Evolutionary conservation across 2,329 filamentous ascomycete species (phyloP).

Genomic region (Didymella pomorum): DNA sequence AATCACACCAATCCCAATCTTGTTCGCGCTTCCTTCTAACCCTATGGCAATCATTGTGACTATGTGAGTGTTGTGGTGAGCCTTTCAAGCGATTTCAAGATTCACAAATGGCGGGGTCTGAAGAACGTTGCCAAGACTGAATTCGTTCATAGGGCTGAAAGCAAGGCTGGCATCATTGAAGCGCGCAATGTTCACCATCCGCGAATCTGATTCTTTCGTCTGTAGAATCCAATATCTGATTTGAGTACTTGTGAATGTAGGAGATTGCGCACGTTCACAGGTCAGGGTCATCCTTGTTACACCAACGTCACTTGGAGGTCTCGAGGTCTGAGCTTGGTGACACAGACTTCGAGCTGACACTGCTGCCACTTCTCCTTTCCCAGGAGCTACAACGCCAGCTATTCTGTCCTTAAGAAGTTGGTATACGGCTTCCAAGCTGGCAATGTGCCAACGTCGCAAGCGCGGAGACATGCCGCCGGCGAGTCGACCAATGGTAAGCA

Average conservation of each 20-base stretch:
- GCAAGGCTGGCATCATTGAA: neutral
- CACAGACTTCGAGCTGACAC: slow-evolving; percentile 15
- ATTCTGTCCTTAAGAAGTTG: neutral
- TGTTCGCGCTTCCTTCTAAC: slow-evolving; percentile 95
- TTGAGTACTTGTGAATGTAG: neutral
- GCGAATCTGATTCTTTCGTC: neutral
- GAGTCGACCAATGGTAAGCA: slow-evolving; percentile 30
- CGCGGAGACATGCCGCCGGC: neutral
- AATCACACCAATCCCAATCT: slow-evolving; percentile 93
- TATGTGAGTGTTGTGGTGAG: slow-evolving; percentile 7
- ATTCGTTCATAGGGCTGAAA: slow-evolving; percentile 35
- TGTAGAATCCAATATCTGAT: neutral
- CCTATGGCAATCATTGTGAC: slow-evolving; percentile 70
- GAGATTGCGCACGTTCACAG: neutral
- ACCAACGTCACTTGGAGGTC: slow-evolving; percentile 5
- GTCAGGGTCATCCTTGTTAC: slow-evolving; percentile 6
- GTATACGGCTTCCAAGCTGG: neutral
- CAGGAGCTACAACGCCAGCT: neutral
- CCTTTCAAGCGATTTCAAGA: slow-evolving; percentile 20
- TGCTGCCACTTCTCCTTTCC: slow-evolving; percentile 10
- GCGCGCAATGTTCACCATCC: neutral
- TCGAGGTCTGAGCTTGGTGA: slow-evolving; percentile 16
- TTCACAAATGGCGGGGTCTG: slow-evolving; percentile 31
- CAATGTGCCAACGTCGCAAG: neutral
- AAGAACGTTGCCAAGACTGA: slow-evolving; percentile 20